Base-by-base conservation (phyloP, 1,284 basidiomycete species). In the Ustilago sp. region DNA sequence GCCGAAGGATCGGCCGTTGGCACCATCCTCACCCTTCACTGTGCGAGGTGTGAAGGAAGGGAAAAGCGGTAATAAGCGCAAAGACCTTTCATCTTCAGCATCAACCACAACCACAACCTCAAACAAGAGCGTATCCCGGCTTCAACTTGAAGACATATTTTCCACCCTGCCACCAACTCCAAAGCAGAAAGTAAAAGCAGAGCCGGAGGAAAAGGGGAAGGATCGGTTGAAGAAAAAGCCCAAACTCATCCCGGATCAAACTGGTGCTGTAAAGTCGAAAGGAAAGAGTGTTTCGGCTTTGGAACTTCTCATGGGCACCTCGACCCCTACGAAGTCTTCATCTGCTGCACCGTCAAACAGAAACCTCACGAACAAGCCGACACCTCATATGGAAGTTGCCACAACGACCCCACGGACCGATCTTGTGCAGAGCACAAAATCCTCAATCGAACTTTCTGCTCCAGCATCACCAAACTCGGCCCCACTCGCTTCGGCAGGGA, bases 251-350 rank as follows among this genome's bases (percentile, higher is more conserved):
- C 23, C 23, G 23, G 23, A 28, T 28, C 23, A 28, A 28, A 28
- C 38, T 0, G 23, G 17, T 4, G 41, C 1, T 17, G 17, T 7
- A 11, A 53, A 38, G 19, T 34, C 32, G 17, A 34, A 38, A 50
- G 19, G 19, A 4, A 58, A 58, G 31, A 38, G 7, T 19, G 58
- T 60, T 36, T 35, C 38, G 0, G 64, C 64, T 35, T 13, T 67
- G 34, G 58, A 60, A 11, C 28, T 67, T 15, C 8, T 41, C 39
- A 17, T 1, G 7, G 1, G 11, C 13, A 13, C 39, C 17, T 41
- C 15, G 13, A 41, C 13, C 15, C 11, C 13, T 12, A 15, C 13
- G 13, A 41, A 41, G 39, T 17, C 39, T 41, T 15, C 15, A 41
- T 17, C 39, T 41, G 6, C 39, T 15, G 2, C 3, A 17, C 39